phyloP scores from a whole-genome alignment of 208 protist genomes.

The Phytomonas francai region DNA sequence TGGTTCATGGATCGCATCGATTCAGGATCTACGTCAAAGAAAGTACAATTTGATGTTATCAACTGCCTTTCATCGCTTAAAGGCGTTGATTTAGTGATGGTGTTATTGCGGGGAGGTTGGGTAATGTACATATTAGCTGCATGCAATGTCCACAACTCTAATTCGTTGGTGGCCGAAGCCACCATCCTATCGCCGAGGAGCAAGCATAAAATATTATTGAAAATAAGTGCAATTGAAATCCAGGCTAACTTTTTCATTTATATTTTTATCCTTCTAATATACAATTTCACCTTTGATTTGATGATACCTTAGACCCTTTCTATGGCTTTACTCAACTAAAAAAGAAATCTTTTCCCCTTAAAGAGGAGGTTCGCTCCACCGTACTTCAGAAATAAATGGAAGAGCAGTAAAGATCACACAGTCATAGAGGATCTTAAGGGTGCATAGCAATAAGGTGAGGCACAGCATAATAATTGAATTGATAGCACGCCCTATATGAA shows the following conservation, averaged over 20 bases:
- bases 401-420: background rate
- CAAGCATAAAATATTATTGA: background rate
- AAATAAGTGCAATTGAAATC: background rate
- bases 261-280: constrained; percentile 10
- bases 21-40: background rate
- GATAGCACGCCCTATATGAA: background rate
- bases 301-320: background rate
- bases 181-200: background rate
- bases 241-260: background rate
- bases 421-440: constrained; percentile 4
- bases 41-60: background rate
- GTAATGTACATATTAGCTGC: background rate
- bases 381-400: background rate
- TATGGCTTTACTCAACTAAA: background rate
- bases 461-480: constrained; percentile 1
- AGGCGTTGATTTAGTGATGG: background rate
- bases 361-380: background rate
- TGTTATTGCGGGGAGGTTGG: background rate
- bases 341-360: constrained; percentile 11
- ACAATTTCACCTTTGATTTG: background rate
- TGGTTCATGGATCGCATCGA: background rate
- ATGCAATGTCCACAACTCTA: background rate
- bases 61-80: background rate
- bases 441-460: background rate
- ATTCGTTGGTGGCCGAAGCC: background rate